These are phyloP conservation scores for Citrullus mucosospermus DNA, from an alignment of 306 rosid genomes.

Conservation along the genomic window DNA sequence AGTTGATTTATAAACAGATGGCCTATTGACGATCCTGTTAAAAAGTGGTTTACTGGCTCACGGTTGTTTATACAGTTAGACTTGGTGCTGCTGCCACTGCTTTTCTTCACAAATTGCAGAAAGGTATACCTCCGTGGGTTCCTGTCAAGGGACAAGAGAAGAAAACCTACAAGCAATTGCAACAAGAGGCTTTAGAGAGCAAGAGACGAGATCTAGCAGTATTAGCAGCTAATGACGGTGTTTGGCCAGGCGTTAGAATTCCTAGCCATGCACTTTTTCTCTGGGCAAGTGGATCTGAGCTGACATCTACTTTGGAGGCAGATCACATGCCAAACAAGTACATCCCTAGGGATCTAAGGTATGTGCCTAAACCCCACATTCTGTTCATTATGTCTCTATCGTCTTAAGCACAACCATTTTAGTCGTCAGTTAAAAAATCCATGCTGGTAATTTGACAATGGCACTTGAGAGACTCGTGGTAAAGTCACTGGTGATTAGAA, in stretches of 20 bases:
- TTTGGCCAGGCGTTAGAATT: constrained; percentile 89
- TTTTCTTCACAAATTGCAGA: constrained; percentile 75
- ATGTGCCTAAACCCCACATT: constrained; percentile 5
- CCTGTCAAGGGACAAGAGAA: constrained; percentile 76
- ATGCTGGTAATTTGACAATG: background rate
- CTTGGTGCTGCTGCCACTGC: constrained; percentile 77
- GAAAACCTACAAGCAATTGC: constrained; percentile 81
- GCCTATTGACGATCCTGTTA: background rate
- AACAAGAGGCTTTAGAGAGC: constrained; percentile 84
- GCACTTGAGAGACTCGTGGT: background rate
- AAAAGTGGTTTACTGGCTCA: constrained; percentile 18
- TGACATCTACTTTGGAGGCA: constrained; percentile 59
- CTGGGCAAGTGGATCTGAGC: constrained; percentile 96
- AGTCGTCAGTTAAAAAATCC: background rate
- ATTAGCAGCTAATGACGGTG: constrained; percentile 71
- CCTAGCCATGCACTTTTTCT: constrained; percentile 92
- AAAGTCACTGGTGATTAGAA: background rate
- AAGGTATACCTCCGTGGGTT: constrained; percentile 92
- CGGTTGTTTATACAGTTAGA: constrained; percentile 41
- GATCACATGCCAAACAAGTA: constrained; percentile 98
- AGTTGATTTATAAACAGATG: background rate
- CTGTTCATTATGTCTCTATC: background rate
- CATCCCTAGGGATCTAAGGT: constrained; percentile 80
- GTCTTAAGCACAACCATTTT: background rate
- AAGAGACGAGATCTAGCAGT: constrained; percentile 88